Base-by-base conservation (phyloP, 768 basidiomycete species). In the Gyrodon lividus region DNA sequence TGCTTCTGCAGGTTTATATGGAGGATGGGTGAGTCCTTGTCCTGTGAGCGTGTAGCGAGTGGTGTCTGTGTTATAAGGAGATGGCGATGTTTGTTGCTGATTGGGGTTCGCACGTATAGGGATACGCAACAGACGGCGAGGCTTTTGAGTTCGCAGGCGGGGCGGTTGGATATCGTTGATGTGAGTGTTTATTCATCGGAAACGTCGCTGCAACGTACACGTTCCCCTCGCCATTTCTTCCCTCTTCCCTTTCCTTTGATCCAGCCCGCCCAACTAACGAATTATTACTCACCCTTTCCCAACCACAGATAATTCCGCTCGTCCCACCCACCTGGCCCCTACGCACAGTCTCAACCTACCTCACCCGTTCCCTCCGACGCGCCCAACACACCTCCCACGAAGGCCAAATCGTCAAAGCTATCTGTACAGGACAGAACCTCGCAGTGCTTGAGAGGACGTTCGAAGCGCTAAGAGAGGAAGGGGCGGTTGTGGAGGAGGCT, bases 1-100 rank as follows among this genome's bases (percentile, higher is more conserved):
- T 83, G 26, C 68, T 96, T 24, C 62, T 96, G 51, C 83, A 88
- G 63, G 87, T 94, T 6, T 93, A 94, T 67, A 87, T 92, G 86
- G 74, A 73, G 31, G 83, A 84, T 49, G 81, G 81, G 89, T 90
- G 59, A 51, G 86, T 77, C 24, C 50, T n/a, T 16, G 33, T 23
- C 10, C 28, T 28, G 28, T 8, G 28, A 10, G 28, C 28, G 28
- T 28, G 28, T 10, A 28, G 6, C 28, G 28, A 3, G 28, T 19
- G 34, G 8, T 54, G 42, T 46, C 44, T 35, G 22, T 42, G 42
- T 24, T 6, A 24, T 24, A 4, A 6, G 24, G 24, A 26, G 24
- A 26, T 6, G 9, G 17, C 34, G 39, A 28, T 3, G 5, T n/a
- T n/a, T 16, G 14, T 48, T 34, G 24, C 40, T 44, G 22, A 55